phyloP scores from a whole-genome alignment of 2,329 filamentous ascomycete species.

The Stagonosporopsis vannaccii region DNA sequence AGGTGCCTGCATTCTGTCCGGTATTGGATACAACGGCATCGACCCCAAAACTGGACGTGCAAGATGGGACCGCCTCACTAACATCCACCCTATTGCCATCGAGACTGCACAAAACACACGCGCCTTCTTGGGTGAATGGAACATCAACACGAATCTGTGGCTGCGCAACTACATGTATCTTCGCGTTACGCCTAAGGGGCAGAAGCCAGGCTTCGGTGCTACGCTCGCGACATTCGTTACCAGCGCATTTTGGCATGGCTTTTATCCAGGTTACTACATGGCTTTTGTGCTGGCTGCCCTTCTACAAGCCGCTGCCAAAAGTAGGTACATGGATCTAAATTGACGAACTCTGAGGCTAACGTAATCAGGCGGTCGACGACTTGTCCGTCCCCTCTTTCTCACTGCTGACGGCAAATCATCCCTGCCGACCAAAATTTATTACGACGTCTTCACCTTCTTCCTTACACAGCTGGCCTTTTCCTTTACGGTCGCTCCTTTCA shows the following conservation, averaged over 20 bases:
- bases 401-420: slow-evolving; percentile 69
- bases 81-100: slow-evolving; percentile 84
- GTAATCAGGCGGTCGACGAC: slow-evolving; percentile 78
- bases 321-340: slow-evolving; percentile 61
- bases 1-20: slow-evolving; percentile 90
- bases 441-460: slow-evolving; percentile 79
- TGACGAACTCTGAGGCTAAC: slow-evolving; percentile 9
- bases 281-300: slow-evolving; percentile 89
- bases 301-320: slow-evolving; percentile 91
- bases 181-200: slow-evolving; percentile 90
- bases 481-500: slow-evolving; percentile 84
- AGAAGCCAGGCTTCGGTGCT: slow-evolving; percentile 94
- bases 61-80: slow-evolving; percentile 88
- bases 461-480: slow-evolving; percentile 83
- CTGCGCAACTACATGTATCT: slow-evolving; percentile 95
- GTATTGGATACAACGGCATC: slow-evolving; percentile 92
- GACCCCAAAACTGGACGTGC: slow-evolving; percentile 85
- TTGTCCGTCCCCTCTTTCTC: slow-evolving; percentile 91
- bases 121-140: slow-evolving; percentile 91
- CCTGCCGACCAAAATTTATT: slow-evolving; percentile 77
- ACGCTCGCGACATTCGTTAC: slow-evolving; percentile 93
- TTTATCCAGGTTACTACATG: slow-evolving; percentile 96
- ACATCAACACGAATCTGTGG: slow-evolving; percentile 99
- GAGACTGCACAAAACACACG: slow-evolving; percentile 94
- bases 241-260: slow-evolving; percentile 97